These are phyloP conservation scores for Trichoderma sp. DNA, from an alignment of 2,329 filamentous ascomycete genomes.

Conservation along the genomic window DNA sequence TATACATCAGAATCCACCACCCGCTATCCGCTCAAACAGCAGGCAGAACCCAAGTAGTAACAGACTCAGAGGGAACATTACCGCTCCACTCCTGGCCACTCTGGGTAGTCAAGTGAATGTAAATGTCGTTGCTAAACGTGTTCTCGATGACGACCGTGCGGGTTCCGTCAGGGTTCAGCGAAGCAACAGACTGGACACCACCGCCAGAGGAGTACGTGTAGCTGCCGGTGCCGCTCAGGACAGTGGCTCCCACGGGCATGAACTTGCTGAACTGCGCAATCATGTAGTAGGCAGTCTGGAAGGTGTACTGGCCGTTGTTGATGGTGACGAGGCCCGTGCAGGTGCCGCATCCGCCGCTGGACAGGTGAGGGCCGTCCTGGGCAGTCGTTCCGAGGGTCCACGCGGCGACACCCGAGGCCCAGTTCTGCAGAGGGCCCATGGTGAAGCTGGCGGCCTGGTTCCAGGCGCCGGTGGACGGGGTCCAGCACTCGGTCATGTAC, in stretches of 20 bases:
- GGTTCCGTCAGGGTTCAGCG: constrained; percentile 49
- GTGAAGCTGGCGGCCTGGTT: constrained; percentile 47
- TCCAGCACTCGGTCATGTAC: constrained; percentile 55
- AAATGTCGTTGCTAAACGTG: constrained; percentile 28
- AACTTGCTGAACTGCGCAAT: constrained; percentile 54
- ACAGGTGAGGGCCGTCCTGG: constrained; percentile 46
- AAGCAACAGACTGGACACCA: constrained; percentile 49
- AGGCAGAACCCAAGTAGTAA: constrained; percentile 30
- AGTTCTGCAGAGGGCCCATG: constrained; percentile 53
- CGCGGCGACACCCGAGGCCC: constrained; percentile 47
- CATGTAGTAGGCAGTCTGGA: constrained; percentile 55
- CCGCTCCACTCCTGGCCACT: constrained; percentile 30
- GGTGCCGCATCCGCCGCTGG: constrained; percentile 42
- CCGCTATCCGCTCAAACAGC: background rate
- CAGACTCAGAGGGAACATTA: constrained; percentile 26
- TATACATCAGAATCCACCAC: constrained; percentile 11
- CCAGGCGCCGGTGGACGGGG: constrained; percentile 40
- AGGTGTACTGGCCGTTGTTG: constrained; percentile 50
- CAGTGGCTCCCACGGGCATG: constrained; percentile 48
- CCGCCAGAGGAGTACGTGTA: constrained; percentile 34
- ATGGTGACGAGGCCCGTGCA: constrained; percentile 58
- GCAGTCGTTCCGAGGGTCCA: constrained; percentile 50
- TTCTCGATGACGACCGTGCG: constrained; percentile 43
- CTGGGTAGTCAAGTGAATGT: constrained; percentile 27
- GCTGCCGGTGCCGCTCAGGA: constrained; percentile 48